These are phyloP conservation scores for Talaromyces sp. DNA, from an alignment of 2,329 filamentous ascomycete genomes.

Conservation along the genomic window DNA sequence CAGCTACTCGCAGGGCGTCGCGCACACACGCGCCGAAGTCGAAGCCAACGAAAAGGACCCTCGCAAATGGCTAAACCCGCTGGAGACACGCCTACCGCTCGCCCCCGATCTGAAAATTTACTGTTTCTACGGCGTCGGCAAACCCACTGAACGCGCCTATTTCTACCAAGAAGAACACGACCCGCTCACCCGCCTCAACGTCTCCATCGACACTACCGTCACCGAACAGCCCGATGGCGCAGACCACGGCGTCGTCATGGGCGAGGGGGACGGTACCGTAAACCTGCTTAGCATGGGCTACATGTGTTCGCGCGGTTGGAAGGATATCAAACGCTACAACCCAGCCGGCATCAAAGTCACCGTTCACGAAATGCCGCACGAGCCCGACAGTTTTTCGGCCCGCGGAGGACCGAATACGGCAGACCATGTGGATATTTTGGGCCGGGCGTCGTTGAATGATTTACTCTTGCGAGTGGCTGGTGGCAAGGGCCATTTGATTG, in stretches of 20 bases:
- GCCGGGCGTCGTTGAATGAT: constrained; percentile 83
- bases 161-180: constrained; percentile 76
- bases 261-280: constrained; percentile 93
- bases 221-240: constrained; percentile 39
- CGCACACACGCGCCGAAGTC: constrained; percentile 72
- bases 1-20: constrained; percentile 85
- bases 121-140: constrained; percentile 94
- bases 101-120: constrained; percentile 91
- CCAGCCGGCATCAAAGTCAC: constrained; percentile 76
- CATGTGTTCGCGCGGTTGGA: constrained; percentile 96
- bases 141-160: constrained; percentile 87
- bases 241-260: constrained; percentile 90
- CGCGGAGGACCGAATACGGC: constrained; percentile 67
- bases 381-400: constrained; percentile 87
- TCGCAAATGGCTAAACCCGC: constrained; percentile 88
- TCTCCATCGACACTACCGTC: constrained; percentile 50
- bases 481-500: constrained; percentile 73
- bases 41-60: constrained; percentile 73
- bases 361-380: constrained; percentile 92
- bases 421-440: constrained; percentile 95
- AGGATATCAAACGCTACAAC: constrained; percentile 82
- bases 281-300: constrained; percentile 88
- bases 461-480: constrained; percentile 81
- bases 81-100: constrained; percentile 82
- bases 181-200: constrained; percentile 50